Base-by-base conservation (phyloP, 176 grass and related monocot genomes). In the Zizania latifolia region DNA sequence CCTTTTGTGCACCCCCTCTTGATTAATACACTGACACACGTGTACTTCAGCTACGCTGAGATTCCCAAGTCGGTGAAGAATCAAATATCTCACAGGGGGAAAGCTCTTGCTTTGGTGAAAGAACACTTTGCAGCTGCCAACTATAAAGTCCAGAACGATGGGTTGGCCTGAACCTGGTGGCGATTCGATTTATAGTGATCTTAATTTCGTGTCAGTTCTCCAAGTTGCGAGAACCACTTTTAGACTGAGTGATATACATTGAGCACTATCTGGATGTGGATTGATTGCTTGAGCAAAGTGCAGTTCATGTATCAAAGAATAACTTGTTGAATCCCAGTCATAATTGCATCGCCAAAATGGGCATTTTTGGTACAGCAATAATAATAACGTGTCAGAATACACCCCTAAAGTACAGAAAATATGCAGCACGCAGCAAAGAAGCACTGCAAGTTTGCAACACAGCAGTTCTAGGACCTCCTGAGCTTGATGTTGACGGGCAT, bases 61-160 rank as follows among this genome's bases (percentile, higher is more conserved):
- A 92, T 94, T 84, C 82, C 91, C 38, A 99, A 99, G 65, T 76
- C 93, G 62, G 89, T 86, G 74, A 99, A 95, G 91, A 94, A 99
- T 50, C 57, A 95, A 71, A 99, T 95, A 76, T 99, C 96, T 58
- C 92, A 99, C 44, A 90, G 96, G 65, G 88, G 73, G 2, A 92
- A 66, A 82, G 82, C 96, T 86, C 89, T 95, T 62, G 72, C 92
- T 31, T 58, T 88, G 80, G 96, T 99, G 65, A 95, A 95, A 89
- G 78, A 84, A 27, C 92, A 99, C 75, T 95, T 95, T 35, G 82
- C 92, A 72, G 69, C 87, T 62, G 82, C 85, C 46, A 86, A 34
- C 65, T 92, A 99, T 38, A 55, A 57, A 66, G 71, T 99, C 72
- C 84, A 82, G 71, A 81, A 58, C 0, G 56, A 86, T 12, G 82